Base-by-base conservation (phyloP, 2,329 filamentous ascomycete genomes). In the Rachicladosporium sp. region DNA sequence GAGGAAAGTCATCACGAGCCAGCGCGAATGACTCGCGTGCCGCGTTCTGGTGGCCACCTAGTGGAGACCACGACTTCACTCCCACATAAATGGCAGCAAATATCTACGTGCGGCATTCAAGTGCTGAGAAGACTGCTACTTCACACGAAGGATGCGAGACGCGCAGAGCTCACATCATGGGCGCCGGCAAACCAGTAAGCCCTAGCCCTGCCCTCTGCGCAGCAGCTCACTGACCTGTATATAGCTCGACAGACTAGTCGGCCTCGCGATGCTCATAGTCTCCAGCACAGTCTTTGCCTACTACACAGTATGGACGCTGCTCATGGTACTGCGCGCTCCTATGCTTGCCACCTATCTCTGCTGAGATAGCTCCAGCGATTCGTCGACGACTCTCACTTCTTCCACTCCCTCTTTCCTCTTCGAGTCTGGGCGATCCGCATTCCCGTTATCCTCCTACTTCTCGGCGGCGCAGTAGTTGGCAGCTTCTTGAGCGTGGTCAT, bases 361-460 rank as follows among this genome's bases (percentile, higher is more conserved):
- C 21, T 23, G 21, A 23, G 21, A 23, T 4, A 23, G 21, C 21
- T 23, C 13, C 44, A 98, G 91, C 91, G 91, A 60, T 98, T 98
- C 64, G 91, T 98, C 65, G 91, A 98, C 64, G 76, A 82, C 43
- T 85, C 86, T 61, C 91, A 98, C 64, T 80, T 86, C 42, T 80
- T 96, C 43, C 91, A 98, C 61, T 82, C 82, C 61, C 74, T 96
- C 69, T 98, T 98, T 70, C 91, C 86, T 46, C 88, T 89, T 35
- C 88, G 91, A 62, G 88, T 94, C 61, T 98, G 91, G 91, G 91
- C 91, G 45, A 94, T 98, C 61, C 88, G 91, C 62, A 91, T 98
- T 57, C 91, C 91, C 53, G 89, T 98, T 54, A 94, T 98, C 61
- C 79, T 98, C 51, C 81, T 95, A 47, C 78, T 98, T 35, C 73